These are phyloP conservation scores for Aspergillus indologenus DNA, from an alignment of 495 filamentous ascomycete genomes.

Conservation along the genomic window DNA sequence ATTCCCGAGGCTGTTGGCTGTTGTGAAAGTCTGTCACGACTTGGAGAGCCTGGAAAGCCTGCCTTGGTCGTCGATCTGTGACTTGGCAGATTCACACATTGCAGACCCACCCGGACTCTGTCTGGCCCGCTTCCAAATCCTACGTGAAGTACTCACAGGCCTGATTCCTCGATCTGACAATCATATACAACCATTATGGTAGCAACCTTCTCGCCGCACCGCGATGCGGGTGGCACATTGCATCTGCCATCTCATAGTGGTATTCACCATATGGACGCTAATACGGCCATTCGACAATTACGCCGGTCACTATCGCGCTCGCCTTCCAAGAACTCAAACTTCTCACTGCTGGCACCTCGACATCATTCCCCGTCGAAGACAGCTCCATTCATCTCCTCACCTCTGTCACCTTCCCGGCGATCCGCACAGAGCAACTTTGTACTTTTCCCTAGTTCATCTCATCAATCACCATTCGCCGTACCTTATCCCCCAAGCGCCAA, in stretches of 20 bases:
- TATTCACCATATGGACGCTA: slow-evolving; percentile 73
- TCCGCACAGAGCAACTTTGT: slow-evolving; percentile 44
- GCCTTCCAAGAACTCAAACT: slow-evolving; percentile 71
- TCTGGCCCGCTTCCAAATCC: background rate
- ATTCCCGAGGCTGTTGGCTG: slow-evolving; percentile 10
- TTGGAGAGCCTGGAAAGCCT: background rate
- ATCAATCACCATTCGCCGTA: slow-evolving; percentile 49
- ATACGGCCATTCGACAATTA: slow-evolving; percentile 70
- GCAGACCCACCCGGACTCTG: background rate
- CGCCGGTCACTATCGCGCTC: slow-evolving; percentile 83
- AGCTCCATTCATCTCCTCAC: slow-evolving; percentile 47
- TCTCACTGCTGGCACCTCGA: slow-evolving; percentile 58
- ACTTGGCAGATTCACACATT: background rate
- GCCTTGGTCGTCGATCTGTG: background rate
- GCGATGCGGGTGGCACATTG: slow-evolving; percentile 70
- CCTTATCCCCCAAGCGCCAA: slow-evolving; percentile 53
- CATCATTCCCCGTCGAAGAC: slow-evolving; percentile 52
- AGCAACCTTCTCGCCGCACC: slow-evolving; percentile 52
- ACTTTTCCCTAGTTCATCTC: slow-evolving; percentile 46
- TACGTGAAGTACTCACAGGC: background rate
- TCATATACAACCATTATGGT: slow-evolving; percentile 31
- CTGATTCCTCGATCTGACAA: background rate
- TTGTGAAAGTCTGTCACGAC: slow-evolving; percentile 16
- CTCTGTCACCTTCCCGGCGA: slow-evolving; percentile 49
- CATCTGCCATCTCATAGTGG: slow-evolving; percentile 82